phyloP scores from a whole-genome alignment of 164 flowering plant species.

The Stephania cephalantha region DNA sequence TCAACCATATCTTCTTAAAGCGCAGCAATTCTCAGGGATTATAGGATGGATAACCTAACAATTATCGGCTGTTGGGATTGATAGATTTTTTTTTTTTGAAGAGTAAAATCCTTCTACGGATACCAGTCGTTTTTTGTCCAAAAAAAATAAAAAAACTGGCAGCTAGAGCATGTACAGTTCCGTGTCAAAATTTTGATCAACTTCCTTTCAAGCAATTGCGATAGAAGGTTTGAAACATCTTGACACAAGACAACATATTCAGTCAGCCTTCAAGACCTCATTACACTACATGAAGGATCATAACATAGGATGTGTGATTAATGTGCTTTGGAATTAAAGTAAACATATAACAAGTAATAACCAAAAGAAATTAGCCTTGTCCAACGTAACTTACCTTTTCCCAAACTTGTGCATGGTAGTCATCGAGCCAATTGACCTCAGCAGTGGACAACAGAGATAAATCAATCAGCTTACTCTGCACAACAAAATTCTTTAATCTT shows the following conservation, averaged over 20 bases:
- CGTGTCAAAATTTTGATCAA: background rate
- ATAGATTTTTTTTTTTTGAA: too few relatives aligned
- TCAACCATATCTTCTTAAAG: too few relatives aligned
- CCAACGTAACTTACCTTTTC: constrained; percentile 49
- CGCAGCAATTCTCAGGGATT: too few relatives aligned
- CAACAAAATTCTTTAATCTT: background rate
- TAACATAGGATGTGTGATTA: background rate
- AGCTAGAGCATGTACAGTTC: background rate
- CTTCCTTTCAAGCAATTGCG: too few relatives aligned
- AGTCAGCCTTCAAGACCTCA: background rate
- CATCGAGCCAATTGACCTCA: constrained; percentile 81
- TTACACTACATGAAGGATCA: background rate
- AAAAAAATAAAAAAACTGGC: too few relatives aligned
- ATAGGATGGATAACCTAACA: too few relatives aligned
- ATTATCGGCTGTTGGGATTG: too few relatives aligned
- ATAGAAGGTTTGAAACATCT: background rate
- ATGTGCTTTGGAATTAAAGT: background rate
- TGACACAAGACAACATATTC: background rate
- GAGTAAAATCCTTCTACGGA: too few relatives aligned
- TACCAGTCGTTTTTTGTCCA: too few relatives aligned
- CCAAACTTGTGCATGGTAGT: constrained; percentile 93
- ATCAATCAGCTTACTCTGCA: constrained; percentile 70
- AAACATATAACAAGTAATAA: background rate
- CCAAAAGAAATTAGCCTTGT: background rate
- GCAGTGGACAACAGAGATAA: constrained; percentile 49